Evolutionary conservation across 805 yeast species (phyloP), one percentile per base, ranked within the genome.

Genomic region (Clavispora carvajalis): DNA sequence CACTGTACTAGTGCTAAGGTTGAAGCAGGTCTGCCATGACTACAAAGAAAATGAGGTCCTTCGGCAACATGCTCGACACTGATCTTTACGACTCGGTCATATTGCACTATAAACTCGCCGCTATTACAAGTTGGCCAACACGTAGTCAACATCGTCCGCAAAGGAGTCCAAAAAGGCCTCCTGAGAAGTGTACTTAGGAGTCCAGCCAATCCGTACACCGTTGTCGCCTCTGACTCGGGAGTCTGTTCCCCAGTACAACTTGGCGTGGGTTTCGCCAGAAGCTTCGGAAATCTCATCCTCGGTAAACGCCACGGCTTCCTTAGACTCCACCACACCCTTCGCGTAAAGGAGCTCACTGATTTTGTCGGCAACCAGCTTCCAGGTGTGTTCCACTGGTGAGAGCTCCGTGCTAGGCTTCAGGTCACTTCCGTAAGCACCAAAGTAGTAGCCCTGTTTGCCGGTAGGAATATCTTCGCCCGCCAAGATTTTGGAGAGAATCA

Each of bases 361-460:
- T 6, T 38, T 48, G 28, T 48, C 41, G 5, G 59, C 39, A 22
- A 60, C 58, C 21, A 55, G 55, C 13, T 45, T 44, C 70, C 71
- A 65, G 13, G 36, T 44, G 40, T 59, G 62, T 21, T 52, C 56
- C 11, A 21, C 13, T 7, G 36, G 25, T 2, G 33, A 18, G 19
- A 52, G 45, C 10, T 36, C 39, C 12, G 52, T 35, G 7, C n/a
- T n/a, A n/a, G 56, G 53, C 9, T 36, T 33, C 7, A 30, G 34
- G 16, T 44, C 36, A 34, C 34, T 35, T 7, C 40, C 24, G 23
- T 47, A 50, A 6, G 63, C 57, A 2, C 57, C 62, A 49, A 67
- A 66, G 41, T 65, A 65, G 43, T 62, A 65, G 6, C 72, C 72
- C 8, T 58, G 35, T 35, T 45, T 50, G 7, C 65, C 65, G 15